A percentile compares a stretch with the other conserved stretches of the same genome.
These are phyloP conservation scores for Linum usitatissimum DNA, from an alignment of 345 rosid genomes.

Conservation along the genomic window DNA sequence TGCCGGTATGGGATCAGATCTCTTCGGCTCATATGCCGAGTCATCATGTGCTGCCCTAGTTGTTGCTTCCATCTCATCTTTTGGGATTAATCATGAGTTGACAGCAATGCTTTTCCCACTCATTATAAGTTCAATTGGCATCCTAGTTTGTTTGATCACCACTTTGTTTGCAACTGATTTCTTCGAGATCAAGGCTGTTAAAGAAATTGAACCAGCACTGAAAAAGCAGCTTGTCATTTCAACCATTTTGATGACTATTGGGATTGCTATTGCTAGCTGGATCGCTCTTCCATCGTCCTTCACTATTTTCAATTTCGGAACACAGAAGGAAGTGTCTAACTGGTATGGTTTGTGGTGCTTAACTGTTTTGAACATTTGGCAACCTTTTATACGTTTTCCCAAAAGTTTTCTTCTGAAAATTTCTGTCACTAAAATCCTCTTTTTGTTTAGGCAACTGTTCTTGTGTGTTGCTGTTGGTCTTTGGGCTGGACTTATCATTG, in stretches of 20 bases:
- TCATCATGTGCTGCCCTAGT: slow-evolving; percentile 8
- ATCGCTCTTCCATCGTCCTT: slow-evolving; percentile 48
- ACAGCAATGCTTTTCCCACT: slow-evolving; percentile 56
- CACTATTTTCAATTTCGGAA: slow-evolving; percentile 48
- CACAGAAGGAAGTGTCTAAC: slow-evolving; percentile 21
- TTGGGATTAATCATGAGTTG: slow-evolving; percentile 30
- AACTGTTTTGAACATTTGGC: too few relatives aligned
- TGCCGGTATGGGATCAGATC: slow-evolving; percentile 35
- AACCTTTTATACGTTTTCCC: neutral
- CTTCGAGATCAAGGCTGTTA: slow-evolving; percentile 40
- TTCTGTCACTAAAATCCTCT: neutral
- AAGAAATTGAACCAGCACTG: slow-evolving; percentile 46
- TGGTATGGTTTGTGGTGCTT: too few relatives aligned
- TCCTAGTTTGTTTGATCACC: slow-evolving; percentile 49
- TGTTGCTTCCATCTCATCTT: slow-evolving; percentile 4
- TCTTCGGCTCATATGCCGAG: slow-evolving; percentile 5
- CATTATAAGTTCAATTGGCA: slow-evolving; percentile 49
- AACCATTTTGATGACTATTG: slow-evolving; percentile 55
- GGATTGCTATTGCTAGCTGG: slow-evolving; percentile 42
- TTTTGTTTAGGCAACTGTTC: slow-evolving; percentile 46
- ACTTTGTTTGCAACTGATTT: slow-evolving; percentile 59
- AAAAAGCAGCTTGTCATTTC: slow-evolving; percentile 59
- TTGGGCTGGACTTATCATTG: slow-evolving; percentile 68
- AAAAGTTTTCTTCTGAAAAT: neutral
- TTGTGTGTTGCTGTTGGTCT: slow-evolving; percentile 51